Conservation (phyloP, 805 yeast genomes). For the Wickerhamiella azymoides region DNA sequence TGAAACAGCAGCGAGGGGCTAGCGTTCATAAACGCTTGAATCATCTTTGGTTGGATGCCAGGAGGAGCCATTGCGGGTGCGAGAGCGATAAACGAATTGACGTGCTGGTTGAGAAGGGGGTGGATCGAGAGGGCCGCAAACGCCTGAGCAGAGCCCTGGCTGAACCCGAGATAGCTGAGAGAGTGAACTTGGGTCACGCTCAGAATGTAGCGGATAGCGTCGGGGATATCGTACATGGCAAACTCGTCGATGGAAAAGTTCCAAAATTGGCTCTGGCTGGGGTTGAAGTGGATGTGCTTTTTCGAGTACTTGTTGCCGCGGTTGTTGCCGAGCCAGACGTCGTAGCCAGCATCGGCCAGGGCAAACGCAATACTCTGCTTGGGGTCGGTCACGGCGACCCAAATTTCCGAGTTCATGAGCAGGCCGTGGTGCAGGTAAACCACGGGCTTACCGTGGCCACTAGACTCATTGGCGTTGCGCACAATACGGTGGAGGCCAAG, state of each 20-base stretch:
- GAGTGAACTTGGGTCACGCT: constrained; percentile 31
- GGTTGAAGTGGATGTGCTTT: constrained; percentile 44
- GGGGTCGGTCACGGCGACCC: constrained; percentile 43
- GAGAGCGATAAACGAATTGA: constrained; percentile 56
- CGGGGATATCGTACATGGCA: constrained; percentile 81
- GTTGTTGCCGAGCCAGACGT: constrained; percentile 89
- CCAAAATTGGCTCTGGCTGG: constrained; percentile 53
- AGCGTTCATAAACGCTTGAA: constrained; percentile 59
- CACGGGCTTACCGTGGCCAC: constrained; percentile 26
- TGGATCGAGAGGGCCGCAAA: constrained; percentile 63
- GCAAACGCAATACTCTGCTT: constrained; percentile 55
- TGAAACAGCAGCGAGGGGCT: constrained; percentile 60
- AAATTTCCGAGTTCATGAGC: constrained; percentile 74
- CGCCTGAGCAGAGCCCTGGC: constrained; percentile 91
- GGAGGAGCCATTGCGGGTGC: constrained; percentile 93
- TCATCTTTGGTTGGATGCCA: constrained; percentile 61
- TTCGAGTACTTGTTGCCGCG: constrained; percentile 87
- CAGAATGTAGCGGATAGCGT: constrained; percentile 61
- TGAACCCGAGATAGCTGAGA: constrained; percentile 70
- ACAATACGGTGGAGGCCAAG: constrained; percentile 58
- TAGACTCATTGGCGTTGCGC: constrained; percentile 11
- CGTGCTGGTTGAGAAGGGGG: constrained; percentile 43
- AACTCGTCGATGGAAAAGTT: constrained; percentile 83
- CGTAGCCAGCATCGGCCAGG: constrained; percentile 72
- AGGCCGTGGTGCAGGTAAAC: constrained; percentile 87